These are phyloP conservation scores for Ogataea degrootiae DNA, from an alignment of 805 yeast genomes.

Conservation along the genomic window DNA sequence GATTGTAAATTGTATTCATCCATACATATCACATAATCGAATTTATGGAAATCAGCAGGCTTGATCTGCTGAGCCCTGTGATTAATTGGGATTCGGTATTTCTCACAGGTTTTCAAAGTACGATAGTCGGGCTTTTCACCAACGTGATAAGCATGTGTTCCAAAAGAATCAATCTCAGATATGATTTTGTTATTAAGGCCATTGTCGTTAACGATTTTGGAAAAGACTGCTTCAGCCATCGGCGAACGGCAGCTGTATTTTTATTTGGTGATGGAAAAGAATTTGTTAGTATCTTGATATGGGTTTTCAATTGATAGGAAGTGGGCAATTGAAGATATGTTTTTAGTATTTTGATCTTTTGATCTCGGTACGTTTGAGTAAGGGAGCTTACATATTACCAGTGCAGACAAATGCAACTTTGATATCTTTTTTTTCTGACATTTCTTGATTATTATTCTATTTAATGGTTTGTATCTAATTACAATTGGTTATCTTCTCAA, in stretches of 20 bases:
- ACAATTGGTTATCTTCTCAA: too few relatives aligned
- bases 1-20: slow-evolving; percentile 56
- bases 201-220: slow-evolving; percentile 50
- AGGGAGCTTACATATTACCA: slow-evolving; percentile 68
- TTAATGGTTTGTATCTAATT: too few relatives aligned
- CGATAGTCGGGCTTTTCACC: slow-evolving; percentile 83
- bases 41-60: slow-evolving; percentile 45
- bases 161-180: slow-evolving; percentile 71
- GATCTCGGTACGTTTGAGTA: not conserved
- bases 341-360: not conserved
- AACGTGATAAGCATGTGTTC: slow-evolving; percentile 78
- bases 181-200: slow-evolving; percentile 42
- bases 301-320: too few relatives aligned
- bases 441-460: not conserved
- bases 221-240: slow-evolving; percentile 94
- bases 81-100: slow-evolving; percentile 67
- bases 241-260: slow-evolving; percentile 84
- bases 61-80: slow-evolving; percentile 73
- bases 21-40: slow-evolving; percentile 70
- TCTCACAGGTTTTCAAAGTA: slow-evolving; percentile 60
- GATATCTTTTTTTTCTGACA: slow-evolving; percentile 7
- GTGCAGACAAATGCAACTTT: slow-evolving; percentile 83
- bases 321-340: too few relatives aligned
- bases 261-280: not conserved
- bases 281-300: too few relatives aligned